These are phyloP conservation scores for Agrocybe pediades DNA, from an alignment of 768 basidiomycete genomes.

Conservation along the genomic window DNA sequence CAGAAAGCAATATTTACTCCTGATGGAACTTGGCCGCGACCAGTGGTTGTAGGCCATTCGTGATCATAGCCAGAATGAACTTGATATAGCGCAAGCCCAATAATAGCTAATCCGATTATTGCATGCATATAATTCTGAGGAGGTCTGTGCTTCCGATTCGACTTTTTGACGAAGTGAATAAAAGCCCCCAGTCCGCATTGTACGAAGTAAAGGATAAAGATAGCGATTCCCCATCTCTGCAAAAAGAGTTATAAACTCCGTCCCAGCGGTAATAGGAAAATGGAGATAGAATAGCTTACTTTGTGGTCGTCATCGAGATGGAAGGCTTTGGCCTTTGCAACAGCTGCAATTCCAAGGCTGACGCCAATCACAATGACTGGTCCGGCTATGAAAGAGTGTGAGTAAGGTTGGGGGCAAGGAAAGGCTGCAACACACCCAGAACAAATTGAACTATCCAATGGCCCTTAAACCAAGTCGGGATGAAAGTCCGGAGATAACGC, in stretches of 20 bases:
- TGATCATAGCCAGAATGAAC: constrained; percentile 44
- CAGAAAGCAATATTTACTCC: constrained; percentile 44
- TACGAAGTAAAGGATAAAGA: constrained; percentile 50
- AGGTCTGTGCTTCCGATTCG: constrained; percentile 36
- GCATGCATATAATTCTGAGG: constrained; percentile 63
- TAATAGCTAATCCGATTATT: constrained; percentile 49
- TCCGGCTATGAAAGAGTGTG: constrained; percentile 35
- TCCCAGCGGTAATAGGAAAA: background rate
- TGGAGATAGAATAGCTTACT: constrained; percentile 26
- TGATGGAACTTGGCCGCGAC: constrained; percentile 36
- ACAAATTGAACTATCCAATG: constrained; percentile 54
- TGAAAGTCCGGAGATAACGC: constrained; percentile 53
- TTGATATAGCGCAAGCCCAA: constrained; percentile 52
- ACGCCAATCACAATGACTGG: constrained; percentile 44
- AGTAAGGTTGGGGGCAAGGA: constrained; percentile 6
- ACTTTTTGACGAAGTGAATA: constrained; percentile 56
- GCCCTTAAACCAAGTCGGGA: constrained; percentile 48
- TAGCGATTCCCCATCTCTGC: constrained; percentile 49
- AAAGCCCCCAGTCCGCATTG: constrained; percentile 53
- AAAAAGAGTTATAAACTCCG: background rate
- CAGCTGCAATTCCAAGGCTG: constrained; percentile 43
- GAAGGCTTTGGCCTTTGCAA: constrained; percentile 30
- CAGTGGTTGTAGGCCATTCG: constrained; percentile 53
- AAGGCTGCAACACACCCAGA: constrained; percentile 35
- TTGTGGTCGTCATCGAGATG: constrained; percentile 52